Evolutionary conservation across 129 eudicot species (phyloP), one percentile per base, ranked within the genome.

Genomic region (Flaveria brownii): DNA sequence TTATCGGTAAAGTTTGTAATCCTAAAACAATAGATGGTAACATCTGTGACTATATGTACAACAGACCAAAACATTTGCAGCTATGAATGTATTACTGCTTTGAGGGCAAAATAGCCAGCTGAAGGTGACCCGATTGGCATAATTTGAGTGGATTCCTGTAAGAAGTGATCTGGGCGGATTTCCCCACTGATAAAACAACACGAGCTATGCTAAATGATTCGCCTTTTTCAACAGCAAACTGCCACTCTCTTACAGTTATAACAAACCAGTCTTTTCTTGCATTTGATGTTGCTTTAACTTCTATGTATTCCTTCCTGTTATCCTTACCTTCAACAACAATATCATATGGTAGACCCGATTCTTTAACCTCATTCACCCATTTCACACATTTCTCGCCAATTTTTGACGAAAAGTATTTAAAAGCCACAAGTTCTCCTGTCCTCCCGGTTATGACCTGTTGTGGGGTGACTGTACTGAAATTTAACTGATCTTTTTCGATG

Each of bases 311-410:
- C 78, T 52, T 70, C 26, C 54, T 77, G 49, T 43, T 72, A 17
- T 82, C 89, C 22, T 85, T 67, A 5, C 68, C 84, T 57, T 71
- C 85, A 51, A 85, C 42, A 9, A 83, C 57, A 66, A 89, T 80
- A 82, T 92, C 97, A 70, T 85, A 92, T 1, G 96, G 97, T 50
- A 87, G 59, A 47, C 97, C 96, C 0, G 89, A 82, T 76, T 91
- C 97, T 22, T 71, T 84, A 13, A 78, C 78, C 73, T 88, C 85
- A 59, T 91, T 91, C 20, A 91, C 88, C 97, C 97, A 91, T 51
- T 51, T 83, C 76, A 86, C 94, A 52, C 5, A 33, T 45, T 52
- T 72, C 49, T 68, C 81, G 6, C 82, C 84, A 16, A 50, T 25
- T 82, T 83, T 78, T 15, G 64, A 72, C 6, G 26, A 14, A 12